These are phyloP conservation scores for Paspalum notatum DNA, from an alignment of 176 grass and related monocot species.

Conservation along the genomic window DNA sequence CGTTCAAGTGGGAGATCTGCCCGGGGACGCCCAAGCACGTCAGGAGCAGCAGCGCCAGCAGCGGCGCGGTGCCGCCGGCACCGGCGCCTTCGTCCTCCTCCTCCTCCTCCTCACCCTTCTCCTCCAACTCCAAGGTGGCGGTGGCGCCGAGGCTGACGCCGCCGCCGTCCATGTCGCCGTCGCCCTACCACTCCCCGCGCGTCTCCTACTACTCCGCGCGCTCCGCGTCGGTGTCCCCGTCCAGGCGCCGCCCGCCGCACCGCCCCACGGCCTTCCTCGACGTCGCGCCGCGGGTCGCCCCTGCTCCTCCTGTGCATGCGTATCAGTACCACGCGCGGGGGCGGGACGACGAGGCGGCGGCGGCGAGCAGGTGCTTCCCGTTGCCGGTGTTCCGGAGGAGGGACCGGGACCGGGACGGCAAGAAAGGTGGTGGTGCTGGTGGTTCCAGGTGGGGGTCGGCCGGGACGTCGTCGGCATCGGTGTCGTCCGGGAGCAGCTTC, in stretches of 20 bases:
- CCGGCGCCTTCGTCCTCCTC: neutral
- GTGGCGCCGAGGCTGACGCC: slow-evolving; percentile 55
- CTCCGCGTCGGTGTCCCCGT: slow-evolving; percentile 51
- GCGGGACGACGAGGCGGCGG: neutral
- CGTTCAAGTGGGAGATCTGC: slow-evolving; percentile 90
- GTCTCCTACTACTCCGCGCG: slow-evolving; percentile 35
- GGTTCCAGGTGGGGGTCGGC: neutral
- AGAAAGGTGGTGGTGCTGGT: slow-evolving; percentile 9
- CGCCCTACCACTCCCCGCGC: slow-evolving; percentile 39
- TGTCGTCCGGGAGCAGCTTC: slow-evolving; percentile 38
- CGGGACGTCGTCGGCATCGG: neutral
- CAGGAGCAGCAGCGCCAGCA: slow-evolving; percentile 38
- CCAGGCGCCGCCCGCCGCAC: neutral
- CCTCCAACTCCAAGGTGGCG: neutral
- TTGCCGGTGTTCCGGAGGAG: slow-evolving; percentile 44
- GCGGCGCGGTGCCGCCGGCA: neutral
- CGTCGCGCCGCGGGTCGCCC: slow-evolving; percentile 1
- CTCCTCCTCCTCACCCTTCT: too few relatives aligned
- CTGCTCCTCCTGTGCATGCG: too few relatives aligned
- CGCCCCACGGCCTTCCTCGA: slow-evolving; percentile 49
- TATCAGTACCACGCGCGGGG: too few relatives aligned
- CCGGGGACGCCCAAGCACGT: slow-evolving; percentile 71
- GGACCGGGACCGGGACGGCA: slow-evolving; percentile 37
- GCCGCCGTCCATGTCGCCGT: slow-evolving; percentile 58
- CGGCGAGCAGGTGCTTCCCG: slow-evolving; percentile 48